These are phyloP conservation scores for Aspergillus vadensis DNA, from an alignment of 2,329 filamentous ascomycete species.

Conservation along the genomic window DNA sequence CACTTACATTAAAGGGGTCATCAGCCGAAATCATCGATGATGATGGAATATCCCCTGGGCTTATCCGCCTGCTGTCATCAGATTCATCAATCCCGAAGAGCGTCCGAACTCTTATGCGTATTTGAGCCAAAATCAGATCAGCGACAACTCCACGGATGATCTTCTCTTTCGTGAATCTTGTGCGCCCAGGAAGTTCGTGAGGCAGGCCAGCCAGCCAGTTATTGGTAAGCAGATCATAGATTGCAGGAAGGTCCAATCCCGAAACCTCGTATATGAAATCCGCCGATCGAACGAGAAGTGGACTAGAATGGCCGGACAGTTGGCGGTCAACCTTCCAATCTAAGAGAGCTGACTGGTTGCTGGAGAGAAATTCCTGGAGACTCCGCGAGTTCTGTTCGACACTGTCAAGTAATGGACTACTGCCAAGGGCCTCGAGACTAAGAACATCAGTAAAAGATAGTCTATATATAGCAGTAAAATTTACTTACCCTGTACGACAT, in stretches of 20 bases:
- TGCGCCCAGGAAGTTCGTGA: constrained; percentile 35
- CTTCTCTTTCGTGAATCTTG: constrained; percentile 43
- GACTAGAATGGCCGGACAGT: constrained; percentile 21
- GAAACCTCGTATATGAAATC: constrained; percentile 11
- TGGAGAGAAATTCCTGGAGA: constrained; percentile 30
- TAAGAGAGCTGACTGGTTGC: background rate
- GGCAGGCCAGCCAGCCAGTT: constrained; percentile 41
- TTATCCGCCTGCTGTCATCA: background rate
- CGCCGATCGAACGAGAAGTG: constrained; percentile 15
- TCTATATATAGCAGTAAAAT: background rate
- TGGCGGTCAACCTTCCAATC: constrained; percentile 24
- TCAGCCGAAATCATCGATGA: background rate
- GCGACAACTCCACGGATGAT: constrained; percentile 38
- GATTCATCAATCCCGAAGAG: background rate
- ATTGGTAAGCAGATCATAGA: constrained; percentile 41
- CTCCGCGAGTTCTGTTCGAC: constrained; percentile 40
- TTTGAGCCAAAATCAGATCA: constrained; percentile 40
- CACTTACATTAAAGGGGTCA: background rate
- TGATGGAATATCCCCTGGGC: background rate
- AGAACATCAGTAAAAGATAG: constrained; percentile 8
- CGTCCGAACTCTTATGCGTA: constrained; percentile 26
- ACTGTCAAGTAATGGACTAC: constrained; percentile 33
- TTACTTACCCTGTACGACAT: constrained; percentile 36
- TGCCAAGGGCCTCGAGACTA: constrained; percentile 37
- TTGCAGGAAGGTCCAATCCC: constrained; percentile 25